Evolutionary conservation across 768 basidiomycete genomes (phyloP), one percentile per base, ranked within the genome.

Genomic region (Rhodotorula sphaerocarpa): DNA sequence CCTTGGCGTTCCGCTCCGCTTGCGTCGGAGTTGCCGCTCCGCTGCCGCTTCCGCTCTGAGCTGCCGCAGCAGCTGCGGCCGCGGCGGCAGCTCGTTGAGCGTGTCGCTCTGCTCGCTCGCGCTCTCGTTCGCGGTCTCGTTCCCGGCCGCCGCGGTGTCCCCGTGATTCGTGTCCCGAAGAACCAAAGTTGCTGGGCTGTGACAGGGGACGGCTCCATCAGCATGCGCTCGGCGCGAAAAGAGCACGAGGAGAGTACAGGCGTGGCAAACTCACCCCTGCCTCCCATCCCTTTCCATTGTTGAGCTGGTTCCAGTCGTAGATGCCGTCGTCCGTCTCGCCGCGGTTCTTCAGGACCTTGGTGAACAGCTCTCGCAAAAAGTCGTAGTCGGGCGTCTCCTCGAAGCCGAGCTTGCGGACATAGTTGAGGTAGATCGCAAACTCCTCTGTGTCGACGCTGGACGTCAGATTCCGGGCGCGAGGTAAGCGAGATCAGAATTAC

Each of bases 361-460:
- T 81, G 75, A 97, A 96, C 57, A 99, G 79, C 71, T 96, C 95
- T 63, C 92, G 82, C 72, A 99, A 76, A 78, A 99, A 99, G 73
- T 97, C 92, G 74, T 99, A 99, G 77, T 99, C 95, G 45, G 95
- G 95, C 27, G 91, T 88, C 78, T 99, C 95, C 75, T 97, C 95
- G 75, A 99, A 99, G 20, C 93, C 95, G 67, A 99, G 84, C 75
- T 96, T 99, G 66, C 95, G 86, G 65, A 97, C 95, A 77, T 99
- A 99, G 79, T 97, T 97, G 55, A 99, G 82, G 77, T 97, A 99
- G 73, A 99, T 97, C 58, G 85, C 86, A 72, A 97, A 99, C 77
- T 97, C 95, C 79, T 97, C 95, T 96, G 50, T n/a, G n/a, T n/a
- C n/a, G n/a, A n/a, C n/a, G n/a, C n/a, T n/a, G n/a, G n/a, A n/a